A percentile compares a stretch with the other conserved stretches of the same genome.
phyloP scores from a whole-genome alignment of 148 eudicot species.

The Rhododendron griersonianum region DNA sequence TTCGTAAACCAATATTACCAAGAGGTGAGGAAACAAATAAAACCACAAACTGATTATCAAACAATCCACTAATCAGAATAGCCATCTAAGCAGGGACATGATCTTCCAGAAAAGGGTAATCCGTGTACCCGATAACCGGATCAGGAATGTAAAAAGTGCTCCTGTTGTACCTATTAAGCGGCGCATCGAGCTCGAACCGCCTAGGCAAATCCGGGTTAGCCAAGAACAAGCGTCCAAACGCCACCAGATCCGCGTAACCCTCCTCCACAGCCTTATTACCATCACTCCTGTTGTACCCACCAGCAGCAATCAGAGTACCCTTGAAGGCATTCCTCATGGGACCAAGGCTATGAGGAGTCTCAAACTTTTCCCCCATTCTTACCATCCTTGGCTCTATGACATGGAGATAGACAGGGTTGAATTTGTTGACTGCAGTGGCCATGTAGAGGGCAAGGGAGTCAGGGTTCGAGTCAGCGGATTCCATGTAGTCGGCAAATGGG shows the following conservation, averaged over 20 bases:
- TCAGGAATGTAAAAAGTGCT: constrained; percentile 19
- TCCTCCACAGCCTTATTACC: constrained; percentile 24
- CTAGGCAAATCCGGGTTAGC: constrained; percentile 34
- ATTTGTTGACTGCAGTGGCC: constrained; percentile 22
- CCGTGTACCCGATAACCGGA: constrained; percentile 30
- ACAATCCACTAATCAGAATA: background rate
- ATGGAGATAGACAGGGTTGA: constrained; percentile 18
- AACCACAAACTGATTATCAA: background rate
- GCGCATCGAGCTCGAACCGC: constrained; percentile 22
- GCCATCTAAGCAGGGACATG: background rate
- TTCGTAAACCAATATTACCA: too few species aligned
- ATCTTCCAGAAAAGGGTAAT: constrained; percentile 29
- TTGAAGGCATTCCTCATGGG: constrained; percentile 30
- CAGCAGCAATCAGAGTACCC: constrained; percentile 25
- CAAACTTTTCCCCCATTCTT: background rate
- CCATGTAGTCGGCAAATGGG: background rate
- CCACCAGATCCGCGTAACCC: constrained; percentile 22
- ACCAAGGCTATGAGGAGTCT: constrained; percentile 7
- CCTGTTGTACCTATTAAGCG: constrained; percentile 23
- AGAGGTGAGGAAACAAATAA: background rate
- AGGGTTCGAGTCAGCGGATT: background rate
- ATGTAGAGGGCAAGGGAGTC: constrained; percentile 10
- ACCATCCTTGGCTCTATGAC: constrained; percentile 23
- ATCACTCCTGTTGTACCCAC: constrained; percentile 18
- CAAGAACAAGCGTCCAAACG: constrained; percentile 33